Percentiles rank a stretch among this genome's conserved stretches.
Conservation (phyloP, 108 stramenopile genomes). For the Aurantiochytrium sp. region DNA sequence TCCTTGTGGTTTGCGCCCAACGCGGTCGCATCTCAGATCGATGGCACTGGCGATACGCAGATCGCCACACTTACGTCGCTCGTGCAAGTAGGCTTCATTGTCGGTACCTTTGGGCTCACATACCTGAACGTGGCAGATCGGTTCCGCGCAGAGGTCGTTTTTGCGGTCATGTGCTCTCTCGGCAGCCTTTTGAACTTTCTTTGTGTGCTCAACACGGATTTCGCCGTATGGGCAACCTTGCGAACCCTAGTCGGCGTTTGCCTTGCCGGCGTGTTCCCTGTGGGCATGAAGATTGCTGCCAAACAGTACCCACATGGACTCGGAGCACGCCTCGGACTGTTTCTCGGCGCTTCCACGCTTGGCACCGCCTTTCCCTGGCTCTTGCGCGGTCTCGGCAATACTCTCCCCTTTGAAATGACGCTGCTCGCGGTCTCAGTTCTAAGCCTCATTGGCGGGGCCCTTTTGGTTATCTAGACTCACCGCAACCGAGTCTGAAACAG, state of each 20-base stretch:
- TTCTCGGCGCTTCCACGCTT: slow-evolving; percentile 37
- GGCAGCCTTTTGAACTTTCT: slow-evolving; percentile 14
- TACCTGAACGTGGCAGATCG: slow-evolving; percentile 35
- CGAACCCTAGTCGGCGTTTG: slow-evolving; percentile 31
- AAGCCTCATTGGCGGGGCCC: background rate
- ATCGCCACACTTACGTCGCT: slow-evolving; percentile 19
- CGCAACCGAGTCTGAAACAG: too few species aligned
- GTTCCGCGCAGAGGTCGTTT: slow-evolving; percentile 27
- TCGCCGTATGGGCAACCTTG: slow-evolving; percentile 24
- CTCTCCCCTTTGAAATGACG: background rate
- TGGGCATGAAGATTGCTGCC: slow-evolving; percentile 47
- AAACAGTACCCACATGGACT: slow-evolving; percentile 30
- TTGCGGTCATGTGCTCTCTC: background rate
- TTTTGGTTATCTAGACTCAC: background rate
- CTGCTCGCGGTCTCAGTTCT: background rate
- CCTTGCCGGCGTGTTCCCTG: slow-evolving; percentile 42
- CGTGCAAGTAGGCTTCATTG: slow-evolving; percentile 45
- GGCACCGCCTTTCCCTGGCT: slow-evolving; percentile 39
- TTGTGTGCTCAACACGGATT: background rate
- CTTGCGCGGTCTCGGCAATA: slow-evolving; percentile 22
- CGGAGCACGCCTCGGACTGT: slow-evolving; percentile 31
- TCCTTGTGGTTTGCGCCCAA: slow-evolving; percentile 49
- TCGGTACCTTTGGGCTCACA: slow-evolving; percentile 36
- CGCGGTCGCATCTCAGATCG: slow-evolving; percentile 33
- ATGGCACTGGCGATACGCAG: background rate